Percentiles rank a stretch among this genome's conserved stretches.
Evolutionary conservation across 164 flowering plant genomes (phyloP).

Genomic region (Sextonia rubra): DNA sequence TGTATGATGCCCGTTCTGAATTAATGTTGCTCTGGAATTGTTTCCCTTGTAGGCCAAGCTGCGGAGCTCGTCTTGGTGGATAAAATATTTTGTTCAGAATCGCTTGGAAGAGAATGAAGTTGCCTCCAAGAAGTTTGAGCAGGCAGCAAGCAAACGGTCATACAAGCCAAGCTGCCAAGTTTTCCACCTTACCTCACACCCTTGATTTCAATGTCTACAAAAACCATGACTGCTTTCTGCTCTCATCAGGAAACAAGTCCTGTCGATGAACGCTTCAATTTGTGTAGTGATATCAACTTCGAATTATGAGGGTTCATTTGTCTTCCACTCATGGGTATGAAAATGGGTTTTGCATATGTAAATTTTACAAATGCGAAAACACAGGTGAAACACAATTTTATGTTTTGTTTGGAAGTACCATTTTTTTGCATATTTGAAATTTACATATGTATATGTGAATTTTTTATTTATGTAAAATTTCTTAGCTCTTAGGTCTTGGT

Average conservation of each 20-base stretch:
- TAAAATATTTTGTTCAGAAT: conserved; percentile 62
- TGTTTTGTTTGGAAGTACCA: too few relatives aligned
- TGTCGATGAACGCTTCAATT: not conserved
- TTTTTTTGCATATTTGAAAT: too few relatives aligned
- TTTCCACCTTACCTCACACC: conserved; percentile 71
- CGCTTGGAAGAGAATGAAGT: conserved; percentile 70
- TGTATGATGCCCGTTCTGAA: not conserved
- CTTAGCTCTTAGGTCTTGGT: too few relatives aligned
- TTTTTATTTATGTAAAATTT: too few relatives aligned
- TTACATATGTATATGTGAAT: too few relatives aligned
- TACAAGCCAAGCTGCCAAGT: conserved; percentile 79
- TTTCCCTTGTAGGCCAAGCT: conserved; percentile 56
- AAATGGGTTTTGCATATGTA: too few relatives aligned
- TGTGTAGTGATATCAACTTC: conserved; percentile 1
- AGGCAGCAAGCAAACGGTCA: conserved; percentile 52
- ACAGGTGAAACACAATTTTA: too few relatives aligned
- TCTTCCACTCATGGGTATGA: not conserved
- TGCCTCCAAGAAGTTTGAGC: conserved; percentile 72
- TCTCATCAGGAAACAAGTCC: not conserved
- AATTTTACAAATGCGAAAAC: too few relatives aligned
- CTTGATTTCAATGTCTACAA: conserved; percentile 16
- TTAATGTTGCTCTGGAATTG: not conserved
- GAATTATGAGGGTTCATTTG: not conserved
- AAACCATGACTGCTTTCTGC: not conserved
- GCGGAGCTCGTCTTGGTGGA: conserved; percentile 93